Evolutionary conservation across 352 stramenopile species (phyloP), one percentile per base, ranked within the genome.

Genomic region (Phytophthora hibernalis): DNA sequence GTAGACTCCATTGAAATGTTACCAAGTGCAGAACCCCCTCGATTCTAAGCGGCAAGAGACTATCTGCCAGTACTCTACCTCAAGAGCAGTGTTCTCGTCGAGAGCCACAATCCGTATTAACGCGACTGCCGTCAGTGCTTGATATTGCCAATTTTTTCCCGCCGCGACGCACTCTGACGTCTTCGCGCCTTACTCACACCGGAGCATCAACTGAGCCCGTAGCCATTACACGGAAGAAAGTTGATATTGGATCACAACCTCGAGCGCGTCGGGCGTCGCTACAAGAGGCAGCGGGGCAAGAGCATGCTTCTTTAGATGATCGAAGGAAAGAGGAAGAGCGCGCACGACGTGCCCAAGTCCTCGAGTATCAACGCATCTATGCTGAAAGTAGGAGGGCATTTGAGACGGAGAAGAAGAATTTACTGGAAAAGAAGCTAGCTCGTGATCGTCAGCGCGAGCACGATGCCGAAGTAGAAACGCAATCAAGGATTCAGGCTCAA

Each of bases 141-240:
- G 50, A 71, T 51, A 24, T 75, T 24, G 33, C 54, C 2, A 67
- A 30, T 5, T 75, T 71, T 59, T 75, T 75, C 13, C 56, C 54
- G 0, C 31, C 45, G 5, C 54, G 54, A 65, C 21, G 37, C 15
- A 55, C 22, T 21, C 16, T 37, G 7, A 26, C 13, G 38, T 53
- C 43, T 51, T 51, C 43, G 12, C 9, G 12, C n/a, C 20, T 24
- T 42, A 12, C 20, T 3, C 9, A 57, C 5, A 47, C 40, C 20
- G 31, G 18, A 31, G 48, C 31, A 5, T 5, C 8, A 33, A 30
- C 16, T 30, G 49, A 56, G 10, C 35, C 50, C 20, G 22, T 60
- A 10, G 49, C 61, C 3, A 75, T 75, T 24, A 61, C 54, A 11
- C 58, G 67, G 15, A 75, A 75, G 44, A 75, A 71, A 57, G 33